Base-by-base conservation (phyloP, 768 basidiomycete species). In the Macrolepiota albuminosa region DNA sequence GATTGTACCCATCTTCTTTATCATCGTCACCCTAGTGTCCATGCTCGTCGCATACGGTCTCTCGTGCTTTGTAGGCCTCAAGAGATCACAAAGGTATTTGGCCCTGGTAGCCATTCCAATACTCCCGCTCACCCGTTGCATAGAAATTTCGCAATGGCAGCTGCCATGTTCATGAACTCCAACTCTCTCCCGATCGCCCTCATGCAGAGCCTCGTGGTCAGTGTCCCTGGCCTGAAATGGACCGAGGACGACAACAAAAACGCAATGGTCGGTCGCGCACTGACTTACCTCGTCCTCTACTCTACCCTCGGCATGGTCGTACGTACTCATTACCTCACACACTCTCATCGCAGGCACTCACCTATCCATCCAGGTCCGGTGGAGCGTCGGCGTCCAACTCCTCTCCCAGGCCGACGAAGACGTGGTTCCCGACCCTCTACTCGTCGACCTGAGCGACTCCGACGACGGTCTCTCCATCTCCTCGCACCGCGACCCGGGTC, bases 301-400 rank as follows among this genome's bases (percentile, higher is more conserved):
- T 94, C 91, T 60, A 97, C 95, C 0, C 80, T 98, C 36, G 97
- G 97, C 47, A 96, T 96, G 94, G 85, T 98, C 67, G 91, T 94
- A 67, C 29, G 47, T 61, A 2, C 18, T 9, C 11, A 6, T 26
- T 42, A 10, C 42, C 33, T 57, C 21, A 2, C 11, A 4, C 1
- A 6, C 4, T 54, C 55, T n/a, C 2, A 21, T 40, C 21, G 31
- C 11, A 9, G 13, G 59, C 57, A 48, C 49, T 16, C 33, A 51
- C 49, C 9, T 24, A 13, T 7, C 40, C 26, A 4, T 26, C 14
- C 62, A 92, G 92, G 74, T 97, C 34, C 88, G 95, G 16, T 98
- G 96, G 91, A 95, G 92, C 56, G 93, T 70, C 67, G 31, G 63
- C 52, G 53, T 56, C 56, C 47, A 39, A 39, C 36, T 71, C 64